Conservation (phyloP, 345 rosid species). For the Acer campestre region DNA sequence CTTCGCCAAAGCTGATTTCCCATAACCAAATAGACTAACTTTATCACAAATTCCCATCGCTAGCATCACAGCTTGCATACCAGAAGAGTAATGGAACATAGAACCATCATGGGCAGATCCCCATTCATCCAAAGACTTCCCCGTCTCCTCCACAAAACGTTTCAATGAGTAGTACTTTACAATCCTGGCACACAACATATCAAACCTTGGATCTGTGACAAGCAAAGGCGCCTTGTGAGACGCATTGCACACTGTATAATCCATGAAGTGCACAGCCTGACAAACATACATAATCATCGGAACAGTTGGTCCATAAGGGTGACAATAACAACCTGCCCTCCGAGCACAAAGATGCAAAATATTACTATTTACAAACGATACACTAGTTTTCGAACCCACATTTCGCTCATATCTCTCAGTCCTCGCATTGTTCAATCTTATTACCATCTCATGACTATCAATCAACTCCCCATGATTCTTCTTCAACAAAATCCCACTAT, state of each 20-base stretch:
- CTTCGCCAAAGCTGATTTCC: constrained; percentile 64
- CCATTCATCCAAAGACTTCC: constrained; percentile 63
- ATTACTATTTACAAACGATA: constrained; percentile 90
- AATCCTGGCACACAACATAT: constrained; percentile 68
- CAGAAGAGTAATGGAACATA: constrained; percentile 91
- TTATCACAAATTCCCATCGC: constrained; percentile 74
- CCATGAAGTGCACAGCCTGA: constrained; percentile 83
- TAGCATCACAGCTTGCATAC: constrained; percentile 88
- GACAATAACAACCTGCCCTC: constrained; percentile 70
- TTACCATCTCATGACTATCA: constrained; percentile 82
- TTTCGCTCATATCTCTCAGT: constrained; percentile 45
- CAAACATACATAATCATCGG: constrained; percentile 85
- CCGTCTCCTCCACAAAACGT: constrained; percentile 53
- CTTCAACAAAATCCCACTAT: constrained; percentile 76
- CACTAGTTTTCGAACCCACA: constrained; percentile 73
- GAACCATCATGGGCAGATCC: constrained; percentile 64
- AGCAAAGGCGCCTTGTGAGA: constrained; percentile 61
- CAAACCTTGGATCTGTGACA: constrained; percentile 83
- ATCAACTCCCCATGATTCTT: constrained; percentile 59
- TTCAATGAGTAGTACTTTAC: constrained; percentile 84
- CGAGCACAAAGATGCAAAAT: constrained; percentile 72
- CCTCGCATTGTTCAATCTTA: constrained; percentile 86
- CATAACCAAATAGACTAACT: constrained; percentile 84
- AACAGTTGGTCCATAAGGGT: constrained; percentile 70
- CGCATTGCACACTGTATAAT: constrained; percentile 65